These are phyloP conservation scores for Fonsecaea monophora DNA, from an alignment of 2,329 filamentous ascomycete species.

Conservation along the genomic window DNA sequence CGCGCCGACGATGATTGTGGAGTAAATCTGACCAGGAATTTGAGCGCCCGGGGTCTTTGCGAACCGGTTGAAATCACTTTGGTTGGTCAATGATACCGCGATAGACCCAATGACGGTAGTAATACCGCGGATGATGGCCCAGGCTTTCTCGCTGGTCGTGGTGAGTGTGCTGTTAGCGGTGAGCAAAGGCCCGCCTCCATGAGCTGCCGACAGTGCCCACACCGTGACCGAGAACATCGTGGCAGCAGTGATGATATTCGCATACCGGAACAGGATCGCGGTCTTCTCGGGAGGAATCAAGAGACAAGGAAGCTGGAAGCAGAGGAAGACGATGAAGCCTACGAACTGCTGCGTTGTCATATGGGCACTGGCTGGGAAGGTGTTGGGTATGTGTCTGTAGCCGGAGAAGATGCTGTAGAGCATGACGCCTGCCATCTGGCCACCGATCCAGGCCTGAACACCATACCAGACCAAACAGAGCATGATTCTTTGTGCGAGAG, in stretches of 20 bases:
- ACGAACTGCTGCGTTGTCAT: conserved; percentile 27
- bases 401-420: conserved; percentile 21
- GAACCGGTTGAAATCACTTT: conserved; percentile 39
- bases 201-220: conserved; percentile 18
- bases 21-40: conserved; percentile 30
- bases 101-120: conserved; percentile 29
- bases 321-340: conserved; percentile 26
- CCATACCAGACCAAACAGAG: conserved; percentile 30
- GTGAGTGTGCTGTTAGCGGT: conserved; percentile 24
- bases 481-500: conserved; percentile 30
- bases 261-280: conserved; percentile 21
- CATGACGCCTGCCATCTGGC: conserved; percentile 29
- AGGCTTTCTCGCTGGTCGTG: conserved; percentile 27
- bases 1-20: conserved; percentile 41
- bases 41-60: conserved; percentile 30
- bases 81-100: conserved; percentile 26
- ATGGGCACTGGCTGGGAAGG: conserved; percentile 19
- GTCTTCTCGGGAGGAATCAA: conserved; percentile 23
- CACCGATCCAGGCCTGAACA: conserved; percentile 34
- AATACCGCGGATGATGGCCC: conserved; percentile 29
- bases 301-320: conserved; percentile 25
- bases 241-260: conserved; percentile 18
- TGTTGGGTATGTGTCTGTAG: conserved; percentile 22
- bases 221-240: conserved; percentile 25
- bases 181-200: conserved; percentile 19